Percentiles rank a stretch among this genome's conserved stretches.
Evolutionary conservation across 2,329 filamentous ascomycete species (phyloP).

Genomic region (Chrysosphaeria jannelii): DNA sequence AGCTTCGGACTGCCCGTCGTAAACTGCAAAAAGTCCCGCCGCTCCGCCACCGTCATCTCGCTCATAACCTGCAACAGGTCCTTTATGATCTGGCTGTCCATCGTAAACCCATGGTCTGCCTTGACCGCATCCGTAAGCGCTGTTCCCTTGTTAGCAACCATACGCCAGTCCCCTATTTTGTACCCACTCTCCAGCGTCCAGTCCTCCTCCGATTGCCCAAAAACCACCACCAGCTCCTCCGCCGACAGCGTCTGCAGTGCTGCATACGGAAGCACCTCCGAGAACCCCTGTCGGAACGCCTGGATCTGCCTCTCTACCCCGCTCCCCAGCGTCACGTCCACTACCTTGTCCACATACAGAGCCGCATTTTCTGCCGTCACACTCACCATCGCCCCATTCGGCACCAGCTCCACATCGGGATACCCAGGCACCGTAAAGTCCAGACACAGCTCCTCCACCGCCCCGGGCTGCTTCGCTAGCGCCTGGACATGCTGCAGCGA

Average conservation of each 20-base stretch:
- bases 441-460: conserved; percentile 49
- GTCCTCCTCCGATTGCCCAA: conserved; percentile 77
- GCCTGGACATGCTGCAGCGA: conserved; percentile 70
- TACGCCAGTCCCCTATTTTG: no score
- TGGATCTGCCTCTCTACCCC: conserved; percentile 75
- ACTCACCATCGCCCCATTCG: conserved; percentile 39
- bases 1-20: conserved; percentile 94
- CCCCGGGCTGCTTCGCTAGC: conserved; percentile 52
- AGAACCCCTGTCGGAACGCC: conserved; percentile 73
- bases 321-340: conserved; percentile 70
- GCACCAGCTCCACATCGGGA: conserved; percentile 52
- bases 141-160: no score
- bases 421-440: conserved; percentile 93
- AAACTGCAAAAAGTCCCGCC: conserved; percentile 88
- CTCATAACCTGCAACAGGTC: conserved; percentile 91
- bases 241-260: conserved; percentile 83
- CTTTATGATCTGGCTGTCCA: conserved; percentile 86
- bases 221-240: conserved; percentile 78
- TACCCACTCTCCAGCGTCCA: conserved; percentile 87
- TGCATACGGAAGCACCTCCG: conserved; percentile 84
- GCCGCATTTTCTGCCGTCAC: conserved; percentile 86
- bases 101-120: conserved; percentile 92
- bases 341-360: conserved; percentile 58
- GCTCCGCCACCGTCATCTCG: conserved; percentile 40
- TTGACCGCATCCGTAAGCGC: conserved; percentile 96